Evolutionary conservation across 2,329 filamentous ascomycete genomes (phyloP), one percentile per base, ranked within the genome.

Genomic region (Geosmithia flava): DNA sequence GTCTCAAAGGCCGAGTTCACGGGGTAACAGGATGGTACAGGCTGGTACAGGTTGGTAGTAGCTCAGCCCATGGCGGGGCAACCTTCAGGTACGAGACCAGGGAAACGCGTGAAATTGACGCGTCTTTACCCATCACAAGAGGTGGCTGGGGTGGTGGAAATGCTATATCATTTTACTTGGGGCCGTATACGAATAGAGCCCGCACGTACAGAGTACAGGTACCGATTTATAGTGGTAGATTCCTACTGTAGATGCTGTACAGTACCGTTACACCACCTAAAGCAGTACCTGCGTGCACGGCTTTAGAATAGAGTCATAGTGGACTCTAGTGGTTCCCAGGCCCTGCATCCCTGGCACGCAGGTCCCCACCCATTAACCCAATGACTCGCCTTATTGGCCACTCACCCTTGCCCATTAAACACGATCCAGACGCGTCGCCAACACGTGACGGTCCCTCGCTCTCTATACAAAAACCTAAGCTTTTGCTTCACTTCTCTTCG

Each of bases 381-480:
- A 17, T 17, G 30, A 23, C 16, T 15, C n/a, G 6, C 20, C 4
- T 30, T n/a, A 47, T 47, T 50, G 45, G 48, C 20, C 17, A 17
- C 23, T 39, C 7, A 29, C 20, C 40, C 45, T 30, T 45, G 37
- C 47, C 45, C 43, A 42, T 46, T 44, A 44, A 49, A 52, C 49
- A 51, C 51, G 51, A 48, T 45, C 49, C 46, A 43, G 49, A 52
- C 51, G 51, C 51, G 51, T 51, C 47, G 30, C n/a, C 43, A 47
- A 50, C 65, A 68, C 65, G 65, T 68, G 65, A 68, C 55, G 55
- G 53, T 62, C 58, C 56, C 58, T 58, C 55, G 50, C 53, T 23
- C 42, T 42, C 56, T 58, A 53, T 65, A 67, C 64, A 68, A 67
- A 68, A 67, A 57, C 57, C 57, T 45, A 42, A 4, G 8, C 57